These are phyloP conservation scores for Sordariomycetes sp. DNA, from an alignment of 2,329 filamentous ascomycete species.

Conservation along the genomic window DNA sequence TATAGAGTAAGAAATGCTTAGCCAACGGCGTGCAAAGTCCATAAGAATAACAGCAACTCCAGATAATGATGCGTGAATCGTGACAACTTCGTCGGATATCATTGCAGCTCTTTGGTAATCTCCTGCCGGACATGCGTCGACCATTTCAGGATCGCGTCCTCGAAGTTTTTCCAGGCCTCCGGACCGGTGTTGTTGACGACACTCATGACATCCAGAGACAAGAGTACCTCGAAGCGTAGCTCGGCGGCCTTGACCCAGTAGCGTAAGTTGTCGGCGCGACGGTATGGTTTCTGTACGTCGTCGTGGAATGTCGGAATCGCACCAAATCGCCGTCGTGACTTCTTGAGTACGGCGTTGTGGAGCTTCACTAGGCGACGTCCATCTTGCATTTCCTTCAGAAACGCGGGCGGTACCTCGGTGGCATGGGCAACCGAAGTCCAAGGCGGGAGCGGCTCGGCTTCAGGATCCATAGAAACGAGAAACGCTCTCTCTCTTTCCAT, in stretches of 20 bases:
- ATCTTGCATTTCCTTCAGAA: slow-evolving; percentile 65
- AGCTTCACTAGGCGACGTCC: slow-evolving; percentile 75
- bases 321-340: slow-evolving; percentile 79
- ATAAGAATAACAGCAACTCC: too few species aligned
- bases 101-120: slow-evolving; percentile 61
- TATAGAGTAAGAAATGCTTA: too few species aligned
- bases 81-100: too few species aligned
- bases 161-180: slow-evolving; percentile 71
- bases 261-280: slow-evolving; percentile 83
- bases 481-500: slow-evolving; percentile 75
- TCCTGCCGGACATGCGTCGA: slow-evolving; percentile 75
- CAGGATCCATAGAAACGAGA: slow-evolving; percentile 62
- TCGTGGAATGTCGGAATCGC: slow-evolving; percentile 82
- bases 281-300: slow-evolving; percentile 92
- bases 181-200: slow-evolving; percentile 67
- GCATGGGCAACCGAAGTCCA: slow-evolving; percentile 46
- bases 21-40: too few species aligned
- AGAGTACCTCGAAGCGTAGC: slow-evolving; percentile 79
- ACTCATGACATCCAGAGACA: slow-evolving; percentile 77
- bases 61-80: too few species aligned
- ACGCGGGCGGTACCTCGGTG: slow-evolving; percentile 55
- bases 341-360: slow-evolving; percentile 81
- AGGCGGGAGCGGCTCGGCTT: slow-evolving; percentile 51
- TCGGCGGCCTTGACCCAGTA: slow-evolving; percentile 97
- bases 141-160: slow-evolving; percentile 77